Percentiles rank a stretch among this genome's conserved stretches.
Conservation (phyloP, 768 basidiomycete species). For the Boletus speciosus region DNA sequence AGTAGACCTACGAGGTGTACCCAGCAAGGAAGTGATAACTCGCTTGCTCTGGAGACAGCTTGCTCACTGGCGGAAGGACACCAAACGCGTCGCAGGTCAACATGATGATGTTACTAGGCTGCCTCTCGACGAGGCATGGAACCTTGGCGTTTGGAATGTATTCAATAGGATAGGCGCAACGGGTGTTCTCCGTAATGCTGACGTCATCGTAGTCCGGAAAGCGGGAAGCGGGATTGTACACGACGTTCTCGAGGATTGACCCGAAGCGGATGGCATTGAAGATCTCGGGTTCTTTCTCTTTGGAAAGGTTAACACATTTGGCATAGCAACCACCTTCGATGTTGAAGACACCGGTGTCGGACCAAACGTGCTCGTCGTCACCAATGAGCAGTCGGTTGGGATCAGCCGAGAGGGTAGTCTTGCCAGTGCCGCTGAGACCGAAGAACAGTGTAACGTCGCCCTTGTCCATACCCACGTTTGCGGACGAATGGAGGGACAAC, state of each 20-base stretch:
- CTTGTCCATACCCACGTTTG: constrained; percentile 88
- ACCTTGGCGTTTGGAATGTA: constrained; percentile 94
- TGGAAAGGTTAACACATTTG: constrained; percentile 94
- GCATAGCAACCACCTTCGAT: constrained; percentile 99
- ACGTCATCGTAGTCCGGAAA: constrained; percentile 93
- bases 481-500: constrained; percentile 95
- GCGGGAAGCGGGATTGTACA: constrained; percentile 83
- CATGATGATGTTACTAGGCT: constrained; percentile 95
- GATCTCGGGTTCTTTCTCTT: constrained; percentile 98
- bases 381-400: constrained; percentile 92
- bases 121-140: constrained; percentile 81
- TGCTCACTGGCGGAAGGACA: constrained; percentile 93
- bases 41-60: constrained; percentile 90
- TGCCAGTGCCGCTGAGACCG: constrained; percentile 96
- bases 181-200: constrained; percentile 97
- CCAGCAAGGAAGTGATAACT: constrained; percentile 97
- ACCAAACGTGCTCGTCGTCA: constrained; percentile 99
- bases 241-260: constrained; percentile 97
- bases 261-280: constrained; percentile 93
- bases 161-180: constrained; percentile 99
- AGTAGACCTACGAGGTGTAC: constrained; percentile 74
- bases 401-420: constrained; percentile 97
- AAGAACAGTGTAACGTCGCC: constrained; percentile 98
- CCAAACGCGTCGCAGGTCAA: constrained; percentile 98
- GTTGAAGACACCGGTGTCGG: constrained; percentile 98